Percentiles rank a stretch among this genome's conserved stretches.
Evolutionary conservation across 225 moss, liverwort and hornwort species (phyloP).

Genomic region (Polytrichum commune): DNA sequence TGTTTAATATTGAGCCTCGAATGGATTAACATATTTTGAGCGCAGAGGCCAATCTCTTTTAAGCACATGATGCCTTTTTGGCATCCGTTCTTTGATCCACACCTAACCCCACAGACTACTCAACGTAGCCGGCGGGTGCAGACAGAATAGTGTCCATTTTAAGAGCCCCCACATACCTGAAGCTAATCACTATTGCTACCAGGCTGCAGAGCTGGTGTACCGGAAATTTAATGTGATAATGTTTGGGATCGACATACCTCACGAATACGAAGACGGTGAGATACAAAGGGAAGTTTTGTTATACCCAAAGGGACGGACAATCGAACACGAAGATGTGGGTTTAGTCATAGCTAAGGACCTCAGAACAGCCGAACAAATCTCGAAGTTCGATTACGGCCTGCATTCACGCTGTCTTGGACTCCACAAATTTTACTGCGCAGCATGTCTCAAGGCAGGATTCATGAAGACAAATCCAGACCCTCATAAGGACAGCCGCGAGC

Average conservation of each 20-base stretch:
- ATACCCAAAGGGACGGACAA: slow-evolving; percentile 11
- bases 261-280: slow-evolving; percentile 3
- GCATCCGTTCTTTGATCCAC: too few species aligned
- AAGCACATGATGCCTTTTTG: too few species aligned
- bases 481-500: not conserved
- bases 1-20: too few species aligned
- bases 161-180: too few species aligned
- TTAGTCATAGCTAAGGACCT: slow-evolving; percentile 15
- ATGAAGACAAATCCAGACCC: not conserved
- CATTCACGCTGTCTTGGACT: not conserved
- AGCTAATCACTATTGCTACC: not conserved
- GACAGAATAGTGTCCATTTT: too few species aligned
- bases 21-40: too few species aligned
- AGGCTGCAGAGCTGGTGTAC: slow-evolving; percentile 16
- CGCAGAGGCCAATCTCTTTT: too few species aligned
- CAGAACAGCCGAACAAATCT: slow-evolving; percentile 3
- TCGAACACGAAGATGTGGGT: slow-evolving; percentile 11
- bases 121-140: too few species aligned
- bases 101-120: too few species aligned
- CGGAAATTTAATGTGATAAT: slow-evolving; percentile 4
- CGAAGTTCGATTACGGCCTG: slow-evolving; percentile 1
- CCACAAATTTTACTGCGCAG: slow-evolving; percentile 4
- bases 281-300: slow-evolving; percentile 6
- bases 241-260: slow-evolving; percentile 14
- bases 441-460: not conserved